phyloP scores from a whole-genome alignment of 2,329 filamentous ascomycete genomes.

The Fulvia fulva region DNA sequence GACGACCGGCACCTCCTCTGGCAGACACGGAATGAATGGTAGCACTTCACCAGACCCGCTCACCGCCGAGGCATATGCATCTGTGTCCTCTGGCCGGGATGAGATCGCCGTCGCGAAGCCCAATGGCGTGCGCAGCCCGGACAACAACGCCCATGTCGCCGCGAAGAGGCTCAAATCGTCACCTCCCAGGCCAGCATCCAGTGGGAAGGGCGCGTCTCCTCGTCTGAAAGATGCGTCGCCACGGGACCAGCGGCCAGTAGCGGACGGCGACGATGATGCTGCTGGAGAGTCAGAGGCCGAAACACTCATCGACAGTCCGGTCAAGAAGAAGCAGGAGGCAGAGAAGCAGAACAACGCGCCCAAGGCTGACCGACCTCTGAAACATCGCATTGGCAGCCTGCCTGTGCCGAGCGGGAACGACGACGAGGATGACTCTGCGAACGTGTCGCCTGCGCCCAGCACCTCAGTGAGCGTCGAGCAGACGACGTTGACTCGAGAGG shows the following conservation, averaged over 20 bases:
- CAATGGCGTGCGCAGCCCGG: slow-evolving; percentile 11
- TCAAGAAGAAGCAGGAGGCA: slow-evolving; percentile 37
- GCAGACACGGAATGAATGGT: slow-evolving; percentile 29
- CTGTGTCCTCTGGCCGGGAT: slow-evolving; percentile 10
- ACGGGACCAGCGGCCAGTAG: slow-evolving; percentile 5
- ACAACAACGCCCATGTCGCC: slow-evolving; percentile 1
- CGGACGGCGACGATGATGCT: slow-evolving; percentile 27
- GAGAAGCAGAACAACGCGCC: slow-evolving; percentile 30
- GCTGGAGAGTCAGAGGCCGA: slow-evolving; percentile 48
- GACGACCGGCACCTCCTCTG: not conserved
- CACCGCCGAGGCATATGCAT: slow-evolving; percentile 17
- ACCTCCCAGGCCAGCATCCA: slow-evolving; percentile 11
- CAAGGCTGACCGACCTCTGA: slow-evolving; percentile 21
- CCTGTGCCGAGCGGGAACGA: slow-evolving; percentile 30
- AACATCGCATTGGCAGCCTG: slow-evolving; percentile 30
- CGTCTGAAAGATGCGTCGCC: slow-evolving; percentile 6
- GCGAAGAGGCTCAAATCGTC: slow-evolving; percentile 11
- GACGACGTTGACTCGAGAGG: slow-evolving; percentile 12
- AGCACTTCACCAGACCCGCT: slow-evolving; percentile 25
- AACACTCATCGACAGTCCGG: slow-evolving; percentile 45
- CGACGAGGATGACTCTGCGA: slow-evolving; percentile 30
- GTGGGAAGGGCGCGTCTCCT: slow-evolving; percentile 8
- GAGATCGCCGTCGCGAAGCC: slow-evolving; percentile 1
- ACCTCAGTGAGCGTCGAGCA: slow-evolving; percentile 25
- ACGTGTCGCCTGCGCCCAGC: slow-evolving; percentile 27